phyloP scores from a whole-genome alignment of 1,284 basidiomycete genomes.

The Vanrija sp. region DNA sequence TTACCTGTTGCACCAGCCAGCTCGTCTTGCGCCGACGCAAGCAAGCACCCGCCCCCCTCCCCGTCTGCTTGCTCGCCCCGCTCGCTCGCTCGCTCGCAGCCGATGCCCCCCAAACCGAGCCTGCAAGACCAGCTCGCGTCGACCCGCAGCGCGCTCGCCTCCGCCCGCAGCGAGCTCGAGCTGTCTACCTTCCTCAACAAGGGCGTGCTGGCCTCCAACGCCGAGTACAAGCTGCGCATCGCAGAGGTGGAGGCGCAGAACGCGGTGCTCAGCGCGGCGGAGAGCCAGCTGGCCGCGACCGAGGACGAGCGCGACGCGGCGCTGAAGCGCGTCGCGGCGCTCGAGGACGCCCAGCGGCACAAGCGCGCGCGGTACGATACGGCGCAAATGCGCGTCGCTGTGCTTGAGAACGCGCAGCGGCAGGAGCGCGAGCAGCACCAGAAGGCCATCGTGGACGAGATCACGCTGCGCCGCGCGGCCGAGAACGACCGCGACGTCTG shows the following conservation, averaged over 20 bases:
- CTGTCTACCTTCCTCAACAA: slow-evolving; percentile 41
- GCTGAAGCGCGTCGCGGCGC: slow-evolving; percentile 6
- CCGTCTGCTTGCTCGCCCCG: background rate
- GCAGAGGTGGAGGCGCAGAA: slow-evolving; percentile 36
- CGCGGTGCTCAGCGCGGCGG: slow-evolving; percentile 28
- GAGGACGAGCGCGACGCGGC: slow-evolving; percentile 24
- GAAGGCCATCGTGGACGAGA: background rate
- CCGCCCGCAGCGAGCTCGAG: slow-evolving; percentile 32
- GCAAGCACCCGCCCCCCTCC: no score
- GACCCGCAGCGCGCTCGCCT: slow-evolving; percentile 28
- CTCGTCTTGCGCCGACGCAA: no score
- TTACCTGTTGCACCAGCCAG: no score
- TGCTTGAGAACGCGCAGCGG: slow-evolving; percentile 5
- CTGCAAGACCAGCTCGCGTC: background rate
- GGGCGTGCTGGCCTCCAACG: slow-evolving; percentile 35
- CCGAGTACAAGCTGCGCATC: slow-evolving; percentile 36
- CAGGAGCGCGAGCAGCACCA: background rate
- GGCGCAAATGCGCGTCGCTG: background rate
- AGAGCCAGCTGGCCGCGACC: slow-evolving; percentile 26
- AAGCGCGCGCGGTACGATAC: background rate
- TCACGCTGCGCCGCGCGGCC: background rate
- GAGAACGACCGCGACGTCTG: slow-evolving; percentile 9
- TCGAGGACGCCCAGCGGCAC: slow-evolving; percentile 5
- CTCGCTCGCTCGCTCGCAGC: background rate
- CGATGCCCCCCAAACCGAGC: background rate